Percentiles rank a stretch among this genome's conserved stretches.
phyloP scores from a whole-genome alignment of 257 asterid species.

The Rubia yunnanensis region DNA sequence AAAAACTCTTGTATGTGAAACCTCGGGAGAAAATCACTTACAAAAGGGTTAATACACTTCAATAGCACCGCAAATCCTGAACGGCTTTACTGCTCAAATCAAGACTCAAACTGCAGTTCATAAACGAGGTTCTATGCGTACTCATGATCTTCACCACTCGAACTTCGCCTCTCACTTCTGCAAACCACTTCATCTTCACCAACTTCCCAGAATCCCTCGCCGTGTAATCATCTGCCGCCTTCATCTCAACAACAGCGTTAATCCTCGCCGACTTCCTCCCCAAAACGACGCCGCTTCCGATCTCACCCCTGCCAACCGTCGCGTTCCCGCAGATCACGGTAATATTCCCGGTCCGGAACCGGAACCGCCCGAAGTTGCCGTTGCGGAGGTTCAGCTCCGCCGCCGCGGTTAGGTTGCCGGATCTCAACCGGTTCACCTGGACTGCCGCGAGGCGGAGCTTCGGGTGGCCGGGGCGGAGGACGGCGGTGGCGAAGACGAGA shows the following conservation, averaged over 20 bases:
- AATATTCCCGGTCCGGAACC: conserved; percentile 25
- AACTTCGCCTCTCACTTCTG: conserved; percentile 39
- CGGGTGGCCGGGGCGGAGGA: conserved; percentile 32
- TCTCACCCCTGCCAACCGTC: conserved; percentile 22
- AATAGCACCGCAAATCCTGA: conserved; percentile 21
- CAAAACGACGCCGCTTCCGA: conserved; percentile 18
- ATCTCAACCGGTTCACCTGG: conserved; percentile 15
- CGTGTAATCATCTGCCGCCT: too few species aligned
- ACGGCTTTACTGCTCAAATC: conserved; percentile 32
- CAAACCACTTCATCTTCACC: conserved; percentile 26
- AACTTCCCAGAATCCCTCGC: too few species aligned
- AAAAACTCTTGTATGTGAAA: neutral
- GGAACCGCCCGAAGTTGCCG: conserved; percentile 37
- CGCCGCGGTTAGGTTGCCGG: conserved; percentile 21
- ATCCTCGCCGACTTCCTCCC: conserved; percentile 17
- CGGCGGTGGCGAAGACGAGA: conserved; percentile 26
- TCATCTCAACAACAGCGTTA: conserved; percentile 22
- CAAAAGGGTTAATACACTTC: neutral
- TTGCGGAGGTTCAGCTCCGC: conserved; percentile 27
- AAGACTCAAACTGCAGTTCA: conserved; percentile 46
- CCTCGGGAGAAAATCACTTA: neutral
- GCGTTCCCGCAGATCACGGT: conserved; percentile 26
- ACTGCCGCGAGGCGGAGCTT: conserved; percentile 18
- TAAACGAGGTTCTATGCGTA: conserved; percentile 25
- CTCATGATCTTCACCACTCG: conserved; percentile 29